Evolutionary conservation across 2,329 filamentous ascomycete genomes (phyloP), one percentile per base, ranked within the genome.

Genomic region (Colletotrichum caudatum): DNA sequence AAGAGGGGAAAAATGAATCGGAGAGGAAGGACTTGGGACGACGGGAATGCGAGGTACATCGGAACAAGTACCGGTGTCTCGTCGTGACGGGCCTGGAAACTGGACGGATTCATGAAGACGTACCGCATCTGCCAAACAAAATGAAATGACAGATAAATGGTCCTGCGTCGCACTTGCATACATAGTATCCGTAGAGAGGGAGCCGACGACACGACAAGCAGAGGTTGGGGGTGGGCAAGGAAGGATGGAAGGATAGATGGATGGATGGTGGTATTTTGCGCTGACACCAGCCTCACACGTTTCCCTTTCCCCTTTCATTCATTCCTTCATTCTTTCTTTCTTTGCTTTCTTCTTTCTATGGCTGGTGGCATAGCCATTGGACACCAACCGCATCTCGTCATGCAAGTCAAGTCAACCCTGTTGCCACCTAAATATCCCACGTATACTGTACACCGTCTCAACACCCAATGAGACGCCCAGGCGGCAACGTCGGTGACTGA

Each of bases 271-370:
- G 37, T 18, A 33, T 39, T 41, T 44, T 18, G 48, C 33, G 29
- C n/a, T 53, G 48, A 46, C 9, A 53, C 46, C 46, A 62, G 60
- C 60, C 46, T 62, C 60, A 51, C 29, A 51, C 7, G 51, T 37
- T 29, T 29, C 26, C 41, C 7, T 61, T 16, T 37, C 16, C 14
- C 18, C 9, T n/a, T 44, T 44, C 39, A 16, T 41, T 16, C 39
- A 16, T 41, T 41, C 39, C 6, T 41, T 41, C 16, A 5, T 41
- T 16, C 16, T 16, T 41, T 41, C 7, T 46, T 51, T 20, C 4
- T 2, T 5, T 44, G 6, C 8, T 61, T 51, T 12, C 44, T 48
- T n/a, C 18, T 26, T 51, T 56, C 29, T n/a, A 9, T 35, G 33
- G 51, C 20, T n/a, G 29, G 51, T 35, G 51, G n/a, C 33, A 46